Conservation (phyloP, 208 protist genomes). For the Spongospora subterranea region DNA sequence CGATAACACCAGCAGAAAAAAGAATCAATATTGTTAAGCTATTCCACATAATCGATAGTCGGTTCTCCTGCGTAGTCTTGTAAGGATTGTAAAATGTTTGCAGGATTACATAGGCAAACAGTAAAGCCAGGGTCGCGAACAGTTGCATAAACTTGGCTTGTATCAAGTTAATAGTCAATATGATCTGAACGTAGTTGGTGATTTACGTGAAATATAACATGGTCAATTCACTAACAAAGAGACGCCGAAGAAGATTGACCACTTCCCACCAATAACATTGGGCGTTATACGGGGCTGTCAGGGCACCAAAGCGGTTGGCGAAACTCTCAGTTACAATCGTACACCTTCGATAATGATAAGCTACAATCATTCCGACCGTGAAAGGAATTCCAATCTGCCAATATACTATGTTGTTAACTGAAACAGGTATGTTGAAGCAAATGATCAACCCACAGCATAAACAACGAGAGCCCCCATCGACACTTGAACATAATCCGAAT, state of each 20-base stretch:
- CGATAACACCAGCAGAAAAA: background rate
- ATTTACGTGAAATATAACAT: background rate
- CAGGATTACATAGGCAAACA: background rate
- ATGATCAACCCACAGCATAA: too few species aligned
- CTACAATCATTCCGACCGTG: background rate
- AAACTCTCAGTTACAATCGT: background rate
- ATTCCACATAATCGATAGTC: constrained; percentile 49
- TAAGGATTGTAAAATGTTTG: constrained; percentile 7
- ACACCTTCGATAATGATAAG: background rate
- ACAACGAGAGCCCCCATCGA: background rate
- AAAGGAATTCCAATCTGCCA: constrained; percentile 15
- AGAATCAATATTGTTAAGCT: background rate
- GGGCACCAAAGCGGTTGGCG: background rate
- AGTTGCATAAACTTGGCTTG: background rate
- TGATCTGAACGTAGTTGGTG: background rate
- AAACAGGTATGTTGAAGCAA: too few species aligned
- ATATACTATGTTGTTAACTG: too few species aligned
- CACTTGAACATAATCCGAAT: background rate
- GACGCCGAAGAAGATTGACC: background rate
- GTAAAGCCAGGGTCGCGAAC: background rate
- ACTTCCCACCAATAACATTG: background rate
- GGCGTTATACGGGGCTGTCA: background rate
- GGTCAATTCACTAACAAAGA: background rate
- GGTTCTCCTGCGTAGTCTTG: background rate
- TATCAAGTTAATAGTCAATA: background rate